Conservation (phyloP, 164 flowering plant genomes). For the Kalanchoe fedtschenkoi region DNA sequence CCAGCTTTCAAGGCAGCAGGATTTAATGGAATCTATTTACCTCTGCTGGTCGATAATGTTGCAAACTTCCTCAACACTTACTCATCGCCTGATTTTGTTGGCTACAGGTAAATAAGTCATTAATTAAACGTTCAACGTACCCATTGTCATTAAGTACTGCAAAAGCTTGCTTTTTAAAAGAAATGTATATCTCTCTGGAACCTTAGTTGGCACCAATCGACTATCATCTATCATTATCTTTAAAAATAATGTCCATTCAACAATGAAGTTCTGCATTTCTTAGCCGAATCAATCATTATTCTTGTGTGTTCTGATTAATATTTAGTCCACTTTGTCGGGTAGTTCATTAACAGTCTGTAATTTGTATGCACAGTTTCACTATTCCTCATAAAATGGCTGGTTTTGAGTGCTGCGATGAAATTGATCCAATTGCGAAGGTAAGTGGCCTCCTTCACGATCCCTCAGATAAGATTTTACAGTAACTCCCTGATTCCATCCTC, state of each 20-base stretch:
- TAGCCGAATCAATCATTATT: too few species aligned
- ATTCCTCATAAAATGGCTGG: slow-evolving; percentile 32
- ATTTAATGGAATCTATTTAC: slow-evolving; percentile 27
- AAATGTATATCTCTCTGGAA: too few species aligned
- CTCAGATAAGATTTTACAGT: background rate
- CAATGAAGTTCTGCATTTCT: too few species aligned
- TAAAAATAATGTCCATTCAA: too few species aligned
- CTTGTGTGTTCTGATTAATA: background rate
- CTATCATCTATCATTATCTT: too few species aligned
- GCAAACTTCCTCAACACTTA: slow-evolving; percentile 21
- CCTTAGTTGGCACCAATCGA: too few species aligned
- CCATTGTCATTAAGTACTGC: background rate
- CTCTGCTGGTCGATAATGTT: slow-evolving; percentile 27
- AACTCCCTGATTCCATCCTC: background rate
- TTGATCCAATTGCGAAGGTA: slow-evolving; percentile 31
- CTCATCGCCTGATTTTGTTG: slow-evolving; percentile 23
- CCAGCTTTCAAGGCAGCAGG: slow-evolving; percentile 18
- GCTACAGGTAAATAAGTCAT: slow-evolving; percentile 21
- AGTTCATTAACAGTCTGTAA: background rate
- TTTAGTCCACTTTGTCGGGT: background rate
- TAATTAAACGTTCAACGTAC: background rate
- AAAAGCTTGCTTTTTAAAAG: background rate
- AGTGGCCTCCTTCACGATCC: background rate
- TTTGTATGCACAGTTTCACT: slow-evolving; percentile 15
- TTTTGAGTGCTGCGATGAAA: slow-evolving; percentile 22